Base-by-base conservation (phyloP, 1,284 basidiomycete species). In the Phellinidium pouzarii region DNA sequence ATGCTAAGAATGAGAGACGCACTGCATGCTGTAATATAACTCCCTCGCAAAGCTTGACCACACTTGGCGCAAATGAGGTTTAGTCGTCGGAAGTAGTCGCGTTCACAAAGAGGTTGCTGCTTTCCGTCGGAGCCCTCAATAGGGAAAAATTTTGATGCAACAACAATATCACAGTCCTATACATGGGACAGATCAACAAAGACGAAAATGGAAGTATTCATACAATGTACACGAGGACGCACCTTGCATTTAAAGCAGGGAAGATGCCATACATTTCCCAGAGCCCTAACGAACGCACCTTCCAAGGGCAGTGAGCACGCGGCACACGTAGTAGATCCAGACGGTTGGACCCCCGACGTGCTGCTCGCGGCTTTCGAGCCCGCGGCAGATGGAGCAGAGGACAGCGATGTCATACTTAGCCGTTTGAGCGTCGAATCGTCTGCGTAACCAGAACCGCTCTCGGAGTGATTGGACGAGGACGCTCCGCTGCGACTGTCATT, bases 11-110 rank as follows among this genome's bases (percentile, higher is more conserved):
- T 22, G 50, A 36, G 14, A 44, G 54, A 86, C 93, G 72, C 65
- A 94, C 94, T 95, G 74, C 96, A 94, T 36, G 96, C 96, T 17
- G 96, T 99, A 71, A 99, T 99, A 66, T 99, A 99, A 71, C 93
- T 96, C 52, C 94, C 95, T 64, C 96, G 77, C 54, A 99, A 72
- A 37, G 95, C 96, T 71, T 88, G 85, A 51, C 87, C 87, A 69
- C 95, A 99, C 70, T 97, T 95, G 44, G 87, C 90, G 69, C 96
- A 99, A 59, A 99, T 94, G 62, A 99, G 80, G 69, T 94, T 93
- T 52, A 99, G 79, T 46, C 96, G 81, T 59, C 92, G 82, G 70
- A 99, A 99, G 70, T 99, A 99, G 68, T 99, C 96, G 53, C 91
- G 84, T 71, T 99, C 95, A 71, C 96, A 99, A n/a, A 97, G 77